Base-by-base conservation (phyloP, 768 basidiomycete species). In the Leccinum variicolor region DNA sequence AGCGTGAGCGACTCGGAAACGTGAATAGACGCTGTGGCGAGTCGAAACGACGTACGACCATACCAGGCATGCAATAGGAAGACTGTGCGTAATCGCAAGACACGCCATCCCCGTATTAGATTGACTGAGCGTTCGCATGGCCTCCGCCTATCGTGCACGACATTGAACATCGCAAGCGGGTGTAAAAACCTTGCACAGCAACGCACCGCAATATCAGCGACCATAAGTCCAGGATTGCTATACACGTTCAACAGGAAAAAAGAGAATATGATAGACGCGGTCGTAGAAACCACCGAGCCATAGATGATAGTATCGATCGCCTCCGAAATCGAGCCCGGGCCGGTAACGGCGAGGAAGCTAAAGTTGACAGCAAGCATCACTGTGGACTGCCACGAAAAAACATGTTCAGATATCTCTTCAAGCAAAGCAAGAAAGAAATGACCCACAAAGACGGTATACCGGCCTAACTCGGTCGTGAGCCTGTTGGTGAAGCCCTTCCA, bases 341-440 rank as follows among this genome's bases (percentile, higher is more conserved):
- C 33, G 15, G 43, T 10, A 25, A 62, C 52, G 23, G 63, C 36
- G 2, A 64, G 64, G 58, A 64, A 58, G 28, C 62, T 61, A 33
- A 63, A 39, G 13, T 64, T 54, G 8, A 63, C 63, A 2, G 63
- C 58, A 8, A 63, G 54, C 58, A 63, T 61, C 17, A 64, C 63
- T 63, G 23, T 63, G 7, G 62, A 63, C 62, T 63, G 11, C 0
- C 4, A 8, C 26, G 6, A 3, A 10, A n/a, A 4, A 34, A 15
- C n/a, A 39, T 39, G 9, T n/a, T 39, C 36, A 39, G 36, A 9
- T 9, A n/a, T n/a, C n/a, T 39, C 39, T 10, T 17, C 8, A 41
- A 10, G 4, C 6, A 15, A 39, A 53, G 4, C 6, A 6, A 26
- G 11, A 1, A 3, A 9, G 36, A 39, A 9, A n/a, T n/a, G 39